Percentiles rank a stretch among this genome's conserved stretches.
phyloP scores from a whole-genome alignment of 2,329 filamentous ascomycete species.

The Cordyceps militaris region DNA sequence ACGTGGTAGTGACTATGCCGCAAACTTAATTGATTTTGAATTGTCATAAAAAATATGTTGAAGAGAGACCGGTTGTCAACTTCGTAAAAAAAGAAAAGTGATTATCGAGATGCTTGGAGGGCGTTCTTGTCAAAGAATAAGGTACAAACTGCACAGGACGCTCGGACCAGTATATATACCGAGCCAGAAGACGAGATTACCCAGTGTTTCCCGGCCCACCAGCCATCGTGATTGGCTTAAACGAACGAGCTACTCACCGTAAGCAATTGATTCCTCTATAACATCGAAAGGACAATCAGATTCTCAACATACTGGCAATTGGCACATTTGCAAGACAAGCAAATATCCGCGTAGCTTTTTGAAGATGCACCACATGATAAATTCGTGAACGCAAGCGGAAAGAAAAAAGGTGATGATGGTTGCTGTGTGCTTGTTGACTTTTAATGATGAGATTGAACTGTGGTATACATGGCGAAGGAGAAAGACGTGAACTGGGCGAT shows the following conservation, averaged over 20 bases:
- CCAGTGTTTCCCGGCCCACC: conserved; percentile 53
- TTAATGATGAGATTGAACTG: conserved; percentile 65
- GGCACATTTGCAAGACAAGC: conserved; percentile 65
- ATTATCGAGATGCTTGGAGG: neutral
- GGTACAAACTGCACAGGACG: conserved; percentile 53
- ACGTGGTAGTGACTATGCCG: neutral
- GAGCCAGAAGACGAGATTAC: conserved; percentile 72
- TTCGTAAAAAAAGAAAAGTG: neutral
- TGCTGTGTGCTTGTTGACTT: conserved; percentile 61
- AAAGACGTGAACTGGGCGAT: conserved; percentile 69
- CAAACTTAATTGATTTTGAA: neutral
- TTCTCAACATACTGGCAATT: conserved; percentile 49
- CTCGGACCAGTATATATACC: conserved; percentile 73
- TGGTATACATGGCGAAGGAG: conserved; percentile 74
- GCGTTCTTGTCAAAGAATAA: conserved; percentile 40
- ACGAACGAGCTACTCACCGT: conserved; percentile 44
- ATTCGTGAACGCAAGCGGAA: conserved; percentile 63
- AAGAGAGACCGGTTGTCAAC: neutral
- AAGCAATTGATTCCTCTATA: neutral
- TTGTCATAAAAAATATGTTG: too few species aligned
- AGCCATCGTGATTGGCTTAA: conserved; percentile 62
- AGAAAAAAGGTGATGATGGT: conserved; percentile 71
- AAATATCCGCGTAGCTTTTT: conserved; percentile 70
- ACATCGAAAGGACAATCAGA: neutral
- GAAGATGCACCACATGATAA: conserved; percentile 76